Evolutionary conservation across 2,329 filamentous ascomycete species (phyloP), one percentile per base, ranked within the genome.

Genomic region (Ustulina deusta): DNA sequence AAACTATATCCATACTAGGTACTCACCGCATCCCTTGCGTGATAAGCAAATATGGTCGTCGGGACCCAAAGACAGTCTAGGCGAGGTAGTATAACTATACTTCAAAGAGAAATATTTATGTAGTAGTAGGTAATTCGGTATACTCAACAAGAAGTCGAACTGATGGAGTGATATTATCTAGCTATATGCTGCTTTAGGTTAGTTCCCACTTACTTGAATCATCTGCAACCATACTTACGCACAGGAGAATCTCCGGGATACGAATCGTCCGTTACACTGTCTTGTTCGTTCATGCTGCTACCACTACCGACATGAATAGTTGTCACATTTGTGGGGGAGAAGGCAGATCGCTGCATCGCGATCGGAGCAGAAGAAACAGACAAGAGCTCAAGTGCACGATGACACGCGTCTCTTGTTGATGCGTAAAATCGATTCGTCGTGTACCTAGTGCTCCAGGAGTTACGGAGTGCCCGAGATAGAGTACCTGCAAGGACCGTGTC

Each of bases 321-420:
- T 49, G 64, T 61, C 61, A 61, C 58, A 57, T 61, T 60, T 61
- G 52, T 63, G 63, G 61, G 49, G 61, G 52, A 54, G 49, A 34
- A 55, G 59, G 55, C 42, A 40, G 63, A 66, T 67, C 56, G 27
- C 38, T 63, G 63, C 64, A 59, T 63, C 34, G 38, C 42, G 63
- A 61, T 60, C 61, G 48, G 61, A 32, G 42, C 36, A 58, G 25
- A 61, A 32, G 38, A 32, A 62, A 69, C 7, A 40, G 44, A 59
- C 51, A 42, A 62, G 38, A 54, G 48, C 40, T 15, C 38, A 57
- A 57, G 64, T 36, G 57, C 62, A 62, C 52, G 58, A 68, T 65
- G 65, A 66, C 69, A 69, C 66, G 56, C 64, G 64, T 69, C 57
- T 65, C 40, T 40, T 49, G 40, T 44, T 52, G 58, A 65, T 61